Conservation (phyloP, 371 early-diverging fungal genomes). For the Basidiobolus meristosporus region DNA sequence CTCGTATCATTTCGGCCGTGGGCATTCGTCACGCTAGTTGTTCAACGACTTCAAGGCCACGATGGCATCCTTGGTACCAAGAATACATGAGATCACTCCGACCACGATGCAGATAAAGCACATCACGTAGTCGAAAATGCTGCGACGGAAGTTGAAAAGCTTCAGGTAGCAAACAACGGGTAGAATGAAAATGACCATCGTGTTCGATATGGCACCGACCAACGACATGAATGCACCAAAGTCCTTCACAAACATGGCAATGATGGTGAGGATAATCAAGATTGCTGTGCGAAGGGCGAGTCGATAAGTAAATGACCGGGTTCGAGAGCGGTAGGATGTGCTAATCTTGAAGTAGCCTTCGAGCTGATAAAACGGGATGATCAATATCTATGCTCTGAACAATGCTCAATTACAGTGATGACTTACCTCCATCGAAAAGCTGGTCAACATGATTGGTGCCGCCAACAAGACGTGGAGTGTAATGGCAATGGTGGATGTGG, state of each 20-base stretch:
- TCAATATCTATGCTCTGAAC: too few relatives aligned
- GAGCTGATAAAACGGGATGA: too few relatives aligned
- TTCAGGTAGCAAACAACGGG: conserved; percentile 61
- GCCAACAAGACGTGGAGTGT: conserved; percentile 66
- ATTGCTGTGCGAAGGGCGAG: conserved; percentile 30
- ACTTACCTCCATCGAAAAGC: conserved; percentile 20
- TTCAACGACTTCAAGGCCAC: neutral
- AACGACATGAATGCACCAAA: conserved; percentile 69
- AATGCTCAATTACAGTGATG: too few relatives aligned
- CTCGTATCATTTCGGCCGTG: too few relatives aligned
- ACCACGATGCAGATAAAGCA: conserved; percentile 32
- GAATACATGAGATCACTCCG: conserved; percentile 46
- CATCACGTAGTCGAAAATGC: conserved; percentile 23
- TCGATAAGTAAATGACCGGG: conserved; percentile 27
- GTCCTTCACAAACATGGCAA: conserved; percentile 53
- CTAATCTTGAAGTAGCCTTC: conserved; percentile 12
- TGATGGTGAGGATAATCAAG: conserved; percentile 17
- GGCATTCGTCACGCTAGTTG: too few relatives aligned
- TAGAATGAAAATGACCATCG: conserved; percentile 61
- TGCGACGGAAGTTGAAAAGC: conserved; percentile 40
- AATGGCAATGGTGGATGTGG: conserved; percentile 47
- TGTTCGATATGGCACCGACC: conserved; percentile 60
- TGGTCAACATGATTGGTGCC: conserved; percentile 59
- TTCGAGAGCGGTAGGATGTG: conserved; percentile 12
- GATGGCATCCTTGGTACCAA: conserved; percentile 57